These are phyloP conservation scores for Rubroboletus pulcherrimus DNA, from an alignment of 768 basidiomycete genomes.

Conservation along the genomic window DNA sequence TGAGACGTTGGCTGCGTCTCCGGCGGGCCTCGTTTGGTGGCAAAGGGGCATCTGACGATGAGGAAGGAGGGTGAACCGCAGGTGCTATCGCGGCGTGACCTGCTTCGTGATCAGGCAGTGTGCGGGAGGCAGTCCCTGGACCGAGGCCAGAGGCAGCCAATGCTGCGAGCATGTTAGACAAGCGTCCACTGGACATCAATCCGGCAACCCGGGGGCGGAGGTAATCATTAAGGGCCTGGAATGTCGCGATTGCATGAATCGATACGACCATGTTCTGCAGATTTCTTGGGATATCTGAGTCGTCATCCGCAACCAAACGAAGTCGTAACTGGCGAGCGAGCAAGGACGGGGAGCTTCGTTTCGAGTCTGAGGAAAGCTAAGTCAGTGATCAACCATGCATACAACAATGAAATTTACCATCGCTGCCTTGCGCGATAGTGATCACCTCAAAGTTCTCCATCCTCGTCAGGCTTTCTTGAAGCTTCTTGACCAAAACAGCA, in stretches of 20 bases:
- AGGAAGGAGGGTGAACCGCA: conserved; percentile 27
- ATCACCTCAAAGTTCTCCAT: conserved; percentile 96
- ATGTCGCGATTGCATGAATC: conserved; percentile 96
- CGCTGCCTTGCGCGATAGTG: conserved; percentile 77
- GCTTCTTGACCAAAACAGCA: conserved; percentile 82
- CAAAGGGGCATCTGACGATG: conserved; percentile 34
- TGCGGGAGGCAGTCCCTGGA: conserved; percentile 42
- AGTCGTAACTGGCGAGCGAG: conserved; percentile 91
- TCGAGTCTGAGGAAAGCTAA: conserved; percentile 56
- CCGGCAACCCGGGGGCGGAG: conserved; percentile 86
- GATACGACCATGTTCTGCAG: conserved; percentile 91
- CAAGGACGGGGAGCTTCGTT: conserved; percentile 84
- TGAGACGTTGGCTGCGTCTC: conserved; percentile 80
- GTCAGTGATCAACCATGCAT: conserved; percentile 4
- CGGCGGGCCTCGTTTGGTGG: conserved; percentile 47
- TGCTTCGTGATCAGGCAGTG: conserved; percentile 32
- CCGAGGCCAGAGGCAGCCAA: conserved; percentile 74
- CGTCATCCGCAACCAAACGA: conserved; percentile 84
- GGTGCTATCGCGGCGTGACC: conserved; percentile 30
- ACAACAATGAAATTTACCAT: conserved; percentile 48
- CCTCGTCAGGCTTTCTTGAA: conserved; percentile 92
- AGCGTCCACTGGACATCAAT: conserved; percentile 54
- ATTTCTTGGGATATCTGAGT: conserved; percentile 81
- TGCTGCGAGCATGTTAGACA: conserved; percentile 90
- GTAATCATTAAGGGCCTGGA: conserved; percentile 96